These are phyloP conservation scores for Ceratobasidium sp. DNA, from an alignment of 1,284 basidiomycete species.

Conservation along the genomic window DNA sequence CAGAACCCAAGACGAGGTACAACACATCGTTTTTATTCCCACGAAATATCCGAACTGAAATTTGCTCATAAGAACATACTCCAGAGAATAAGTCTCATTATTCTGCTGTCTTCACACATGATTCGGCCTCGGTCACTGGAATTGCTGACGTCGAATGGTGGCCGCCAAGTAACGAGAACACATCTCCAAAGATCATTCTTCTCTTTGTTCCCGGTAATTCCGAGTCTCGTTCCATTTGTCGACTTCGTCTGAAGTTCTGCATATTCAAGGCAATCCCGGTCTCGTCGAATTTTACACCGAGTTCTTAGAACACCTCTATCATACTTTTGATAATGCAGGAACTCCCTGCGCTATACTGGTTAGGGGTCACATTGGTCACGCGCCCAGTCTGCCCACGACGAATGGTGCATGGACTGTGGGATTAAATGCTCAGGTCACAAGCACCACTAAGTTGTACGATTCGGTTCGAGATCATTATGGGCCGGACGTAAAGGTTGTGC, in stretches of 20 bases:
- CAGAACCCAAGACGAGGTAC: not conserved
- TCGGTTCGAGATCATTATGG: conserved; percentile 51
- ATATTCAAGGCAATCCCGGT: conserved; percentile 64
- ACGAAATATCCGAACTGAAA: not conserved
- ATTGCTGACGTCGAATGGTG: conserved; percentile 29
- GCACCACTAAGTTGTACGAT: conserved; percentile 59
- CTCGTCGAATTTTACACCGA: conserved; percentile 63
- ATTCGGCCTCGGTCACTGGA: conserved; percentile 8
- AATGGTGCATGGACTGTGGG: conserved; percentile 32
- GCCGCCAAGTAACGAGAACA: not conserved
- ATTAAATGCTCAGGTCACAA: conserved; percentile 58
- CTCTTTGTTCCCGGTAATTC: conserved; percentile 63
- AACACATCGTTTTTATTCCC: not conserved
- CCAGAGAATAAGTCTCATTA: conserved; percentile 7
- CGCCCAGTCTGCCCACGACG: conserved; percentile 48
- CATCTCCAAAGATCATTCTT: conserved; percentile 51
- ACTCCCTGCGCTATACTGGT: conserved; percentile 56
- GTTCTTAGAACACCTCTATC: conserved; percentile 59
- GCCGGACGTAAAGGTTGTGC: conserved; percentile 51
- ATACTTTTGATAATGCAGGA: conserved; percentile 46
- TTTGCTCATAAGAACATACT: not conserved
- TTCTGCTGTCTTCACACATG: conserved; percentile 23
- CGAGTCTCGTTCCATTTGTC: not conserved
- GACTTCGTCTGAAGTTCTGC: conserved; percentile 11
- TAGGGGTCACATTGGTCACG: conserved; percentile 62